These are phyloP conservation scores for Cercospora janseana DNA, from an alignment of 2,329 filamentous ascomycete genomes.

Conservation along the genomic window DNA sequence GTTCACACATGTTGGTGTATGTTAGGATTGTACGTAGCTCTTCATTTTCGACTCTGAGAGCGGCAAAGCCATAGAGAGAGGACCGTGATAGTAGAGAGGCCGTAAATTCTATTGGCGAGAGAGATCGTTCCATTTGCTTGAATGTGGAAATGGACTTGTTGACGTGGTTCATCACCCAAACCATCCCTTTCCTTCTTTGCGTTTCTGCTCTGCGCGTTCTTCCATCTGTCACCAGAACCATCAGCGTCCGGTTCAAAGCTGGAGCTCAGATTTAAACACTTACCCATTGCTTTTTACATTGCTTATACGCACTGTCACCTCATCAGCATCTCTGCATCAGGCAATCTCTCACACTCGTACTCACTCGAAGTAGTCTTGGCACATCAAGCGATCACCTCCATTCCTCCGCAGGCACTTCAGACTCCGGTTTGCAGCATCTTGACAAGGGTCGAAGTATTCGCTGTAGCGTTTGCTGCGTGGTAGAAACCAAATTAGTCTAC, in stretches of 20 bases:
- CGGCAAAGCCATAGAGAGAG: too few species aligned
- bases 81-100: too few species aligned
- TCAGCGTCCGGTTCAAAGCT: neutral
- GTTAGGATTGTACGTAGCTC: too few species aligned
- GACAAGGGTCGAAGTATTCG: conserved; percentile 92
- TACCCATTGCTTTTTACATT: conserved; percentile 96
- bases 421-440: conserved; percentile 82
- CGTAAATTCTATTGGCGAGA: neutral
- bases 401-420: conserved; percentile 88
- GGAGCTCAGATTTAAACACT: conserved; percentile 33
- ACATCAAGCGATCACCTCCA: conserved; percentile 82
- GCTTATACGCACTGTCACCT: conserved; percentile 74
- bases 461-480: conserved; percentile 72
- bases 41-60: too few species aligned
- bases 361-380: conserved; percentile 92
- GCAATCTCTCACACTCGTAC: conserved; percentile 35
- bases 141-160: neutral
- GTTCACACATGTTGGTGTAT: too few species aligned
- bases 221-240: conserved; percentile 39
- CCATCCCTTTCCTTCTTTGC: conserved; percentile 38
- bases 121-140: neutral
- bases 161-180: conserved; percentile 20
- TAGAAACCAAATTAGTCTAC: neutral
- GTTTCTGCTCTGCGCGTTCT: conserved; percentile 49
- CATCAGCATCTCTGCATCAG: conserved; percentile 1